These are phyloP conservation scores for Terfezia claveryi DNA, from an alignment of 495 filamentous ascomycete species.

Conservation along the genomic window DNA sequence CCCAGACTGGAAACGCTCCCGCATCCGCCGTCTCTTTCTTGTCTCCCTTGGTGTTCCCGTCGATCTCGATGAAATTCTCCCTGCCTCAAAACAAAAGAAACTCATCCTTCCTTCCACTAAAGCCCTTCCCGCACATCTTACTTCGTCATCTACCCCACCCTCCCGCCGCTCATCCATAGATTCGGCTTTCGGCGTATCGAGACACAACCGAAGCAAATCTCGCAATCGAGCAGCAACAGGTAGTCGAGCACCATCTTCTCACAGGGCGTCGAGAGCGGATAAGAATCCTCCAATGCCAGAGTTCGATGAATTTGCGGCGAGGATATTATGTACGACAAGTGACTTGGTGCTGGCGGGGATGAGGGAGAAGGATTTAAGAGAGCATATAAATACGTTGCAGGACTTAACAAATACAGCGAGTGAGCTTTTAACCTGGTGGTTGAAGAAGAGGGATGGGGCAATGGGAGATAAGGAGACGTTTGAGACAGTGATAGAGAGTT, in stretches of 20 bases:
- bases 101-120: constrained; percentile 75
- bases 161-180: constrained; percentile 29
- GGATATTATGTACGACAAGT: constrained; percentile 60
- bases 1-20: constrained; percentile 92
- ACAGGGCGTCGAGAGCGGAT: constrained; percentile 3
- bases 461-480: constrained; percentile 85
- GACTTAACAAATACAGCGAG: constrained; percentile 43
- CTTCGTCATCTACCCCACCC: constrained; percentile 13
- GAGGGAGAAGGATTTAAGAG: constrained; percentile 49
- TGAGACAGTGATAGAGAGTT: constrained; percentile 92
- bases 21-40: constrained; percentile 86
- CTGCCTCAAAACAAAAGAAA: constrained; percentile 93
- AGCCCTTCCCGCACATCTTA: constrained; percentile 21
- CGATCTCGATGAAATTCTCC: constrained; percentile 90
- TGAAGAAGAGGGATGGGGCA: constrained; percentile 59
- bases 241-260: neutral
- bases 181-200: constrained; percentile 20
- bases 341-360: constrained; percentile 56
- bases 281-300: constrained; percentile 3
- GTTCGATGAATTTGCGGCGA: constrained; percentile 55
- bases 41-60: constrained; percentile 90
- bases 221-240: neutral
- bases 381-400: constrained; percentile 50
- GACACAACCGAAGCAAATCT: neutral
- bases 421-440: constrained; percentile 72